phyloP scores from a whole-genome alignment of 306 rosid species.

The Castanea crenata region DNA sequence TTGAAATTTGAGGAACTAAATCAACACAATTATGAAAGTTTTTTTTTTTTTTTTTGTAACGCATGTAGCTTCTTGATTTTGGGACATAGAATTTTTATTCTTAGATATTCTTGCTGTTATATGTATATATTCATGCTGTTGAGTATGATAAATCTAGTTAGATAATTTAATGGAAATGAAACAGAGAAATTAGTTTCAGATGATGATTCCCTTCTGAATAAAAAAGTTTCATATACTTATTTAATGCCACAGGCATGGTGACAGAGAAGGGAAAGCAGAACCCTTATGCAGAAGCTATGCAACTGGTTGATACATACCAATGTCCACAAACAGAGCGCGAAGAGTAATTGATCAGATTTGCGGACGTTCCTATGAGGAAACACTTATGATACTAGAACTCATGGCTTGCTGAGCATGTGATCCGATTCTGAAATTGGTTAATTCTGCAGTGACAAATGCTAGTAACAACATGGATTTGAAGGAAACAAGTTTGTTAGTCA shows the following conservation, averaged over 20 bases:
- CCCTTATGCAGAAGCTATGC: slow-evolving; percentile 37
- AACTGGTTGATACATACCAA: slow-evolving; percentile 33
- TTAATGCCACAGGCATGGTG: slow-evolving; percentile 31
- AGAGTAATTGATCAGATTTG: not conserved
- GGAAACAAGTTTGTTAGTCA: slow-evolving; percentile 41
- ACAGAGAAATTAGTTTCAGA: not conserved
- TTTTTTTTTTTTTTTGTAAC: too few relatives aligned
- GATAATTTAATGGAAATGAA: slow-evolving; percentile 13
- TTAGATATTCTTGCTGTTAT: too few relatives aligned
- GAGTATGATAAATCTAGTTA: not conserved
- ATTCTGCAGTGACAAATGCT: too few relatives aligned
- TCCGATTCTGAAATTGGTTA: not conserved
- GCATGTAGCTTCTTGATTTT: too few relatives aligned
- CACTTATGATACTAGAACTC: not conserved
- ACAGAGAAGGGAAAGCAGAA: slow-evolving; percentile 26
- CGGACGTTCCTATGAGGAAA: not conserved
- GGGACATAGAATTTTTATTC: too few relatives aligned
- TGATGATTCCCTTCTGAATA: not conserved
- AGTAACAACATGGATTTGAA: slow-evolving; percentile 45
- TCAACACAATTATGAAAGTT: too few relatives aligned
- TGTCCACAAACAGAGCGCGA: slow-evolving; percentile 45
- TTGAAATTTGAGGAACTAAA: too few relatives aligned
- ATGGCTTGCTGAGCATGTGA: not conserved
- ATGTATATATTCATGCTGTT: not conserved
- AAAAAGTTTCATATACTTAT: not conserved